Base-by-base conservation (phyloP, 208 protist species). In the Porcisia deanei region DNA sequence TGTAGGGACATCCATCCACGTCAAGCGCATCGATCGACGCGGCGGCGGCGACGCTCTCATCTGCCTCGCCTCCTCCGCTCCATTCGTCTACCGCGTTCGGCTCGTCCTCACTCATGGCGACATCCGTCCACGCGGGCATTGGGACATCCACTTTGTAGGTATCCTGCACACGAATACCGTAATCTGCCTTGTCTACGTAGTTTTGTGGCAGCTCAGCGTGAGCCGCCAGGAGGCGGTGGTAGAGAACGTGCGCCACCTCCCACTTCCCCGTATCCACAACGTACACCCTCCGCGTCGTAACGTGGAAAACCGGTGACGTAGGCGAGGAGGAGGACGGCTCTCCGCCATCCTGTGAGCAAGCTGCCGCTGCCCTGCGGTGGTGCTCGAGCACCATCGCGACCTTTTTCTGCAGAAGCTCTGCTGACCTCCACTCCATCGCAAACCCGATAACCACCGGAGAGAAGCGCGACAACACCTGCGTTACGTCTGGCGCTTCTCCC, bases 251-350 rank as follows among this genome's bases (percentile, higher is more conserved):
- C 14, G 85, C 87, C 68, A 76, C 68, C 3, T 83, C 81, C 87
- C 87, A 91, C 74, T 82, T 64, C 57, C 81, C 76, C 54, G 65
- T 86, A 60, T 91, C 85, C 67, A 84, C 74, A n/a, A 91, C 71
- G 79, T 88, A 91, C 34, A 89, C 85, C 45, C 83, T 68, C 10
- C 87, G 80, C 37, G 59, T 65, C 45, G 78, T 70, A 49, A 88
- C 75, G 41, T 64, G 75, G 59, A 78, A 83, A 18, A 57, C 39
- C 57, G 41, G 30, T 18, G 69, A 55, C 22, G 59, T 22, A 12
- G 41, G 8, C 58, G 70, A 57, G n/a, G n/a, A 70, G 47, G 66
- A 43, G 45, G 66, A 59, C 16, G 53, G 68, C 37, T 47, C 53
- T 39, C 68, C 37, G 68, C 68, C 68, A 45, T 59, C 18, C 54